Evolutionary conservation across 2,329 filamentous ascomycete species (phyloP), one percentile per base, ranked within the genome.

Genomic region (Purpureocillium lavendulum): DNA sequence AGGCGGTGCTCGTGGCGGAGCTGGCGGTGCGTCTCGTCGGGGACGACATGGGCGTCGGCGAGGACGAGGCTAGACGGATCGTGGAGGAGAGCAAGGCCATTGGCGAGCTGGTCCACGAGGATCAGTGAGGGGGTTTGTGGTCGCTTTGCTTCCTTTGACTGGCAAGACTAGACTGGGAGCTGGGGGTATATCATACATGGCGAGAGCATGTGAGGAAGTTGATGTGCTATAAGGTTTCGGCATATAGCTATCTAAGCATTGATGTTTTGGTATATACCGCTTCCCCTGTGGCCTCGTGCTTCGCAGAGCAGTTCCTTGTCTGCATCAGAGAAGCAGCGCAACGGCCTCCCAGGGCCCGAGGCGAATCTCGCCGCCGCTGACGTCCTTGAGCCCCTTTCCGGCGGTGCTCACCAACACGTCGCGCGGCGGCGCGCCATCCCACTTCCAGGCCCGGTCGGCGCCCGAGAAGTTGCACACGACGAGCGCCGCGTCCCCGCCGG

Each of bases 1-100:
- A 88, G 58, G 69, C 71, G 1, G 85, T 90, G 2, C 63, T 94
- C 44, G 84, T 94, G 17, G 84, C 86, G 0, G 88, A 94, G 56
- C 54, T 78, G 47, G 66, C 71, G 17, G 64, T 72, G 29, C 63
- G 59, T 43, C 59, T 80, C 38, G 74, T 78, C 45, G 70, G 67
- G 60, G 71, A 79, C 49, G 75, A 78, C 44, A 71, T 78, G 68
- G 42, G 46, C 3, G 62, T 73, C 16, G 55, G 49, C 3, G 58
- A 60, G 33, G 55, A 58, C 7, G 58, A 65, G 42, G 73, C 73
- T 14, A 62, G 66, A 46, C 59, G 61, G 18, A 75, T 89, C 15
- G 59, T 90, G 52, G 64, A 71, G 46, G 75, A 84, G 45, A 87
- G 85, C 56, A 75, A 73, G 48, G 66, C 71, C 38, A 62, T 90